Percentiles rank a stretch among this genome's conserved stretches.
These are phyloP conservation scores for Alternaria postmessia DNA, from an alignment of 2,329 filamentous ascomycete species.

Conservation along the genomic window DNA sequence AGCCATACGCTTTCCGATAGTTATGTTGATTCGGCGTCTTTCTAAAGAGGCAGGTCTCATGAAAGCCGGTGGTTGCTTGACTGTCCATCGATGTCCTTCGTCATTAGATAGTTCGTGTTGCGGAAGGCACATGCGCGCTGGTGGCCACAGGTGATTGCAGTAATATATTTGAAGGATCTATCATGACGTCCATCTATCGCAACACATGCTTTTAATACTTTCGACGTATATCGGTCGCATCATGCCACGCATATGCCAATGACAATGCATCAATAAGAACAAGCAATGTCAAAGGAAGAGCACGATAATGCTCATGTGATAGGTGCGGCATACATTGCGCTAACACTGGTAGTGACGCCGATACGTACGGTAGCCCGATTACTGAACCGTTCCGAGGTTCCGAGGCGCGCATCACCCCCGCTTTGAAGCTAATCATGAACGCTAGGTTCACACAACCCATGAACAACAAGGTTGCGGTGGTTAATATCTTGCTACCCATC, in stretches of 20 bases:
- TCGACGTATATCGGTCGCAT: too few relatives aligned
- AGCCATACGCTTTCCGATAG: slow-evolving; percentile 1
- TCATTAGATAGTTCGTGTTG: too few relatives aligned
- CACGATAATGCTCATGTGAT: too few relatives aligned
- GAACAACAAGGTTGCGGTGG: background rate
- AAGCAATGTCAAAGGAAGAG: background rate
- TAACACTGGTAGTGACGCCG: background rate
- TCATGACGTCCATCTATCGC: too few relatives aligned
- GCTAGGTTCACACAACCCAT: background rate
- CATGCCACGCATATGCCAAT: background rate
- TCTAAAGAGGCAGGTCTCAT: background rate
- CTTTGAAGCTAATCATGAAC: slow-evolving; percentile 5
- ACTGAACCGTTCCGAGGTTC: slow-evolving; percentile 5
- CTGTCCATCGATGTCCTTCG: too few relatives aligned
- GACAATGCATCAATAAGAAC: background rate
- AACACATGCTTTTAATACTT: too few relatives aligned
- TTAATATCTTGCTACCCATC: background rate
- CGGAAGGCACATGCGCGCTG: too few relatives aligned
- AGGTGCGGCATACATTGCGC: background rate
- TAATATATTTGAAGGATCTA: too few relatives aligned
- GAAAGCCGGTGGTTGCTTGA: too few relatives aligned
- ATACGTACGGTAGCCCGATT: background rate
- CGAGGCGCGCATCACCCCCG: background rate
- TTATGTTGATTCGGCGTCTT: slow-evolving; percentile 13
- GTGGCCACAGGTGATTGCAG: too few relatives aligned